These are phyloP conservation scores for Chondrostereum purpureum DNA, from an alignment of 1,284 basidiomycete genomes.

Conservation along the genomic window DNA sequence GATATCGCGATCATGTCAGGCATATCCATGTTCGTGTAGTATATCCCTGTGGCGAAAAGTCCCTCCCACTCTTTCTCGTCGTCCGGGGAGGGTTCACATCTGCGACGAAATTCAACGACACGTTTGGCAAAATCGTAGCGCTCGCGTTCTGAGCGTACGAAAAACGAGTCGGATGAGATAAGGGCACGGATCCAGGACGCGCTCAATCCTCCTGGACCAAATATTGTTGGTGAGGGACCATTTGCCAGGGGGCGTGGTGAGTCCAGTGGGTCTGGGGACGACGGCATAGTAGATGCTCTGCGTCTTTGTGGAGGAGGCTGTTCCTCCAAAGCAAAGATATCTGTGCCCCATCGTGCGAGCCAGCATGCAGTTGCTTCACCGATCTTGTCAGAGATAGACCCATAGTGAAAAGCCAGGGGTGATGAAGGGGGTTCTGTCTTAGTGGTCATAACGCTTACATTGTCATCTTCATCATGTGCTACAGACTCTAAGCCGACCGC, in stretches of 20 bases:
- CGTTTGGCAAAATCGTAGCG: conserved; percentile 74
- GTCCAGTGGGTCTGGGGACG: neutral
- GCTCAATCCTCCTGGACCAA: conserved; percentile 61
- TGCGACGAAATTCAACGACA: conserved; percentile 63
- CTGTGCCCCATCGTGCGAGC: conserved; percentile 81
- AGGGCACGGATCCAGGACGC: conserved; percentile 71
- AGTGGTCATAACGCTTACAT: conserved; percentile 13
- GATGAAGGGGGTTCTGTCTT: conserved; percentile 8
- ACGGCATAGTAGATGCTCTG: neutral
- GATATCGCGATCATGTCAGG: conserved; percentile 74
- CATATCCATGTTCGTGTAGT: conserved; percentile 87
- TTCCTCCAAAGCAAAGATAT: conserved; percentile 69
- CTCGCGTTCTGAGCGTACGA: conserved; percentile 73
- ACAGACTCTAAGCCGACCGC: conserved; percentile 68
- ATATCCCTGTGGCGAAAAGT: conserved; percentile 77
- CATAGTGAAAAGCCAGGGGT: conserved; percentile 59
- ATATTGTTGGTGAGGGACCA: conserved; percentile 39
- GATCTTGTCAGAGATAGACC: conserved; percentile 80
- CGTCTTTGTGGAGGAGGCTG: conserved; percentile 8
- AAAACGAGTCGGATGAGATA: conserved; percentile 75
- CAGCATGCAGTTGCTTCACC: conserved; percentile 87
- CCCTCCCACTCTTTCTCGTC: conserved; percentile 65
- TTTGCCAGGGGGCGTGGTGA: conserved; percentile 13
- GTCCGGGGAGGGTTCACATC: conserved; percentile 24
- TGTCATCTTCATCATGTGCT: conserved; percentile 42